A percentile compares a stretch with the other conserved stretches of the same genome.
Conservation (phyloP, 257 asterid species). For the Lithospermum erythrorhizon region DNA sequence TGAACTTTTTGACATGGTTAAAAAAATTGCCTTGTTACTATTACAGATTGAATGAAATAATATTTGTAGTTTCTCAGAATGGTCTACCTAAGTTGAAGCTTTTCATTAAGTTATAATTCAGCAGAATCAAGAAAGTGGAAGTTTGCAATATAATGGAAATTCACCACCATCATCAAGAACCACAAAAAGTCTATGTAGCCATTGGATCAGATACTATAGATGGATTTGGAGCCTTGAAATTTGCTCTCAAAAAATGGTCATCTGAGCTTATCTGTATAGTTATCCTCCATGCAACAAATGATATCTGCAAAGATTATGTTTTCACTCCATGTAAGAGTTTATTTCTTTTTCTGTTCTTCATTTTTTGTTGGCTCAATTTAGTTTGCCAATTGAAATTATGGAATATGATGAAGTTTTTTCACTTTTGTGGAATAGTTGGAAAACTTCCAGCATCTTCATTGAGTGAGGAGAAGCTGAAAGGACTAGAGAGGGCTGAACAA, state of each 20-base stretch:
- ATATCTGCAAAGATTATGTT: slow-evolving; percentile 39
- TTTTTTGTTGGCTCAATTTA: slow-evolving; percentile 1
- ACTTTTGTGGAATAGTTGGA: slow-evolving; percentile 29
- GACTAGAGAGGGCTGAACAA: slow-evolving; percentile 18
- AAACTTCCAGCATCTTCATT: slow-evolving; percentile 29
- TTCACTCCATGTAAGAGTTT: slow-evolving; percentile 42
- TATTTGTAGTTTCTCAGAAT: too few species aligned
- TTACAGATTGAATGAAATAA: too few species aligned
- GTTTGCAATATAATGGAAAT: slow-evolving; percentile 9
- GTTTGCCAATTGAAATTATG: slow-evolving; percentile 55
- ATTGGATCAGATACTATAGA: slow-evolving; percentile 42
- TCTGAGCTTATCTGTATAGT: slow-evolving; percentile 27
- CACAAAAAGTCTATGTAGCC: slow-evolving; percentile 53
- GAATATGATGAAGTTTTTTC: not conserved
- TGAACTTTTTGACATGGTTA: too few species aligned
- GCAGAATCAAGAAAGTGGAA: too few species aligned
- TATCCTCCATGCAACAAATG: slow-evolving; percentile 36
- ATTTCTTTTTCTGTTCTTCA: not conserved
- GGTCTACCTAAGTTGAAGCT: too few species aligned
- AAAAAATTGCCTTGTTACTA: too few species aligned
- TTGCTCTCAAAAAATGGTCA: slow-evolving; percentile 46
- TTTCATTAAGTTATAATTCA: too few species aligned
- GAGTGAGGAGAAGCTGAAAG: slow-evolving; percentile 19
- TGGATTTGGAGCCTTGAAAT: slow-evolving; percentile 51
- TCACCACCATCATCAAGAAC: not conserved